Conservation (phyloP, 139 green algal genomes). For the Coelastrella sp. region DNA sequence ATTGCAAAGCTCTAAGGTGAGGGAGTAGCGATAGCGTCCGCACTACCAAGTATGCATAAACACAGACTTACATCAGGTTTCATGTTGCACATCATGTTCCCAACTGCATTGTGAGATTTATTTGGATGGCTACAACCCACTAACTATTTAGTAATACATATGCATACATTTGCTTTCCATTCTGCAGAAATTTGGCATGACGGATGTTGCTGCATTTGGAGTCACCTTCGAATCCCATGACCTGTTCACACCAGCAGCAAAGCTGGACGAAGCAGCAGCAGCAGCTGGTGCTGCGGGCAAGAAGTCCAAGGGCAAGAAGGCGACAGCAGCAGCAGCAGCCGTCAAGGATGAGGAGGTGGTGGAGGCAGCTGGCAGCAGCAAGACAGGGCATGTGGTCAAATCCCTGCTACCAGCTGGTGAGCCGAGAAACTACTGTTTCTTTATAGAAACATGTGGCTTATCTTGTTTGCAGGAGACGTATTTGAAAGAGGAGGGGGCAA, state of each 20-base stretch:
- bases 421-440: not conserved
- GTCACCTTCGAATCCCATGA: slow-evolving; percentile 69
- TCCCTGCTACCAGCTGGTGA: slow-evolving; percentile 26
- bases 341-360: slow-evolving; percentile 18
- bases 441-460: too few species aligned
- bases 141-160: not conserved
- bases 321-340: not conserved
- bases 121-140: too few species aligned
- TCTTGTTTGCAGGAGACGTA: too few species aligned
- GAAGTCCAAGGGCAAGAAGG: slow-evolving; percentile 9
- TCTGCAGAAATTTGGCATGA: slow-evolving; percentile 90
- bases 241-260: slow-evolving; percentile 37
- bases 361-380: not conserved
- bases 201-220: slow-evolving; percentile 84
- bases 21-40: too few species aligned
- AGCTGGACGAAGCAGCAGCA: not conserved
- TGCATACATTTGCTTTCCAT: not conserved
- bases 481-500: too few species aligned
- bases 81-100: too few species aligned
- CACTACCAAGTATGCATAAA: too few species aligned
- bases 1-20: too few species aligned
- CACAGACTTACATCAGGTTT: too few species aligned
- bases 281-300: not conserved
- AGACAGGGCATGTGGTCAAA: slow-evolving; percentile 31
- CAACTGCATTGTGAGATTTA: too few species aligned